Base-by-base conservation (phyloP, 176 grass and related monocot species). In the Aegilops longissima region DNA sequence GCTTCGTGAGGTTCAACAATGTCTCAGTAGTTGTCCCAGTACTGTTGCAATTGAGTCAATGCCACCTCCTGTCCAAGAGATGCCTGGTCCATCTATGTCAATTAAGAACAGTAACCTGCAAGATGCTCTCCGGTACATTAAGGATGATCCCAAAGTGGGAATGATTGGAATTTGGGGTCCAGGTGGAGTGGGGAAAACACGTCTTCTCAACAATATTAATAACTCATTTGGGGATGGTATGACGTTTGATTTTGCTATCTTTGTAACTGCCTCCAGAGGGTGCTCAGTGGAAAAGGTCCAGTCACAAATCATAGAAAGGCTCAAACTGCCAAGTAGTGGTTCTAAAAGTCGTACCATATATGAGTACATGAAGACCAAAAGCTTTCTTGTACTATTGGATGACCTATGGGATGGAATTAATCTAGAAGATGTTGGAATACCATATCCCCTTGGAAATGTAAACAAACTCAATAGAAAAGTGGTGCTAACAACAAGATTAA, bases 401-500 rank as follows among this genome's bases (percentile, higher is more conserved):
- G 72, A 75, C 42, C 72, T 75, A 17, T 75, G 72, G 72, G 7
- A 51, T 0, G 23, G 9, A 51, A 16, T 89, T 9, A 3, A 92
- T 76, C 77, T 90, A 5, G 6, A 35, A 24, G 84, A 9, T 7
- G 59, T 86, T 20, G 88, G 88, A 0, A 67, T 89, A 36, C 82
- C 72, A 4, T 13, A 82, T 51, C 72, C 66, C 24, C 33, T 44
- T 16, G 61, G 51, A n/a, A 51, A 2, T 61, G n/a, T 9, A 36
- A 68, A 38, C 14, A 17, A 29, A 9, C 21, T 40, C 33, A 80
- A 56, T 16, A 30, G 66, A 12, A 86, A 89, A 70, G 77, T 89
- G 34, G 42, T 89, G 42, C 71, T 92, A 5, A 83, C 90, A 13
- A 89, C 90, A 25, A 52, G 90, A 45, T 49, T 34, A n/a, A n/a